phyloP scores from a whole-genome alignment of 2,329 filamentous ascomycete species.

The Xylaria sp. region DNA sequence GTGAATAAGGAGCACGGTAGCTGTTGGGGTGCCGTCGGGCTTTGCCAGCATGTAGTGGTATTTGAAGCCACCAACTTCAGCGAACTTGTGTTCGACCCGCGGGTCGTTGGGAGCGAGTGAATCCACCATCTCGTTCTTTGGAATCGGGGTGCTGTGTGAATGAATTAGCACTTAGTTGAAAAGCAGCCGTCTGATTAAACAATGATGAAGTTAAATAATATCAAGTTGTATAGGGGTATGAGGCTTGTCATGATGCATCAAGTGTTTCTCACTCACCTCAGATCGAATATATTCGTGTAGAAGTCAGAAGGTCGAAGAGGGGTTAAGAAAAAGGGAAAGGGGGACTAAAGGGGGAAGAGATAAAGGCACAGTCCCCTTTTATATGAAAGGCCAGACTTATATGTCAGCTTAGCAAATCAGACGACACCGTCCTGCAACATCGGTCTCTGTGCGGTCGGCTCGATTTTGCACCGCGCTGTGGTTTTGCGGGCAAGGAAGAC shows the following conservation, averaged over 20 bases:
- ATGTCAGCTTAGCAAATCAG: conserved; percentile 18
- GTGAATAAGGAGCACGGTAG: conserved; percentile 60
- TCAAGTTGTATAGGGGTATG: background rate
- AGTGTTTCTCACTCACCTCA: conserved; percentile 6
- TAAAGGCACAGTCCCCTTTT: conserved; percentile 4
- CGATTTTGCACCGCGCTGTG: conserved; percentile 9
- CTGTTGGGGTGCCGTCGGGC: conserved; percentile 56
- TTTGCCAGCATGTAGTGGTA: conserved; percentile 73
- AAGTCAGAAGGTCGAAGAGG: background rate
- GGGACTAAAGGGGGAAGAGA: conserved; percentile 3
- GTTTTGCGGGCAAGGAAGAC: conserved; percentile 14
- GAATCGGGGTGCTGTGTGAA: conserved; percentile 7
- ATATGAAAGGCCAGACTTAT: conserved; percentile 3
- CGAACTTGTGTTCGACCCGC: conserved; percentile 71
- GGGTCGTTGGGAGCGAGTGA: conserved; percentile 74
- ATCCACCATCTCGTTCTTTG: conserved; percentile 55
- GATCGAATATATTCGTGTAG: conserved; percentile 16
- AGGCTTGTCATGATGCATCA: background rate
- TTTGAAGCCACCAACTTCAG: conserved; percentile 72
- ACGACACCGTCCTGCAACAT: background rate
- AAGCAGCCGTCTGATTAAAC: background rate
- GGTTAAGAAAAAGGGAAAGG: conserved; percentile 1
- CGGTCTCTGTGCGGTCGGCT: conserved; percentile 14
- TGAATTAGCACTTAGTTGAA: conserved; percentile 19
- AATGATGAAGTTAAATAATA: background rate